Conservation (phyloP, 306 rosid genomes). For the Quillaja saponaria region DNA sequence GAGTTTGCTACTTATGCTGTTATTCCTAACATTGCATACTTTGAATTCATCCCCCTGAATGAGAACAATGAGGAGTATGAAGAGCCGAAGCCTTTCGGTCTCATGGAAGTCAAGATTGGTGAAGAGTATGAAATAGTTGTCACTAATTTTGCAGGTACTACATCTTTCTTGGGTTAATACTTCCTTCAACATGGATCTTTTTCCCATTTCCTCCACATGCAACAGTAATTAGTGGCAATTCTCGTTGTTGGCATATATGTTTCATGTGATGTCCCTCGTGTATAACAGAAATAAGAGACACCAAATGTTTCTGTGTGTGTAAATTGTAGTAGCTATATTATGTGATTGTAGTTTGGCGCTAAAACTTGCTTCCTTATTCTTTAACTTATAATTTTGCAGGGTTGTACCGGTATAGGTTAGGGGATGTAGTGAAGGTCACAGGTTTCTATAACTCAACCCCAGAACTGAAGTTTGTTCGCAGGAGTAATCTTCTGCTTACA, state of each 20-base stretch:
- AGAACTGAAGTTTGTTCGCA: slow-evolving; percentile 61
- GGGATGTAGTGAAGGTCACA: slow-evolving; percentile 76
- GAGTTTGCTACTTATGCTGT: slow-evolving; percentile 72
- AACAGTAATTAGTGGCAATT: no score
- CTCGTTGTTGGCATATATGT: no score
- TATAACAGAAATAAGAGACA: no score
- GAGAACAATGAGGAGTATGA: slow-evolving; percentile 23
- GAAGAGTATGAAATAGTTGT: slow-evolving; percentile 29
- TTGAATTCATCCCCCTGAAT: slow-evolving; percentile 71
- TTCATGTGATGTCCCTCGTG: no score
- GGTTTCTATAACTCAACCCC: slow-evolving; percentile 87
- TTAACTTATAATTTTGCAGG: slow-evolving; percentile 67
- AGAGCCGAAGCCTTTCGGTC: neutral
- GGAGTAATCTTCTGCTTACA: slow-evolving; percentile 66
- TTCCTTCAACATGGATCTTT: no score
- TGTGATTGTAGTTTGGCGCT: no score
- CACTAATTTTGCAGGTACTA: slow-evolving; percentile 80
- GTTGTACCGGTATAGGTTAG: slow-evolving; percentile 73
- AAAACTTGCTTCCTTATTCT: no score
- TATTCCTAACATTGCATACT: slow-evolving; percentile 87
- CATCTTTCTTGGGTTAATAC: neutral
- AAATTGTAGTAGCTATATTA: no score
- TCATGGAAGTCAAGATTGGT: slow-evolving; percentile 19
- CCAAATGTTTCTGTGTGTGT: no score
- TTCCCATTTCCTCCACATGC: neutral